Percentiles rank a stretch among this genome's conserved stretches.
These are phyloP conservation scores for Beauveria asiatica DNA, from an alignment of 2,329 filamentous ascomycete genomes.

Conservation along the genomic window DNA sequence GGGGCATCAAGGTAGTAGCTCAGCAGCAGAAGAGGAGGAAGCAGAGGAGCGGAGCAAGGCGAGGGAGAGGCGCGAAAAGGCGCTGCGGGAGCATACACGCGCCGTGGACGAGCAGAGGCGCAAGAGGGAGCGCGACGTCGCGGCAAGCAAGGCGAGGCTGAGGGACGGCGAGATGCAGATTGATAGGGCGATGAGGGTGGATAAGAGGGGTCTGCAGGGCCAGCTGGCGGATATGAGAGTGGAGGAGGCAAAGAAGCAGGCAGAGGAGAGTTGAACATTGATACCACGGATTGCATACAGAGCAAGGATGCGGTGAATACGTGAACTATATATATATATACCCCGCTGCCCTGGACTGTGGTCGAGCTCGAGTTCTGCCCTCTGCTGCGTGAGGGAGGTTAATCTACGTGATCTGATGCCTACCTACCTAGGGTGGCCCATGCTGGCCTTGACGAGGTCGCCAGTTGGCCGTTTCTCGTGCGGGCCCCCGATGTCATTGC, in stretches of 20 bases:
- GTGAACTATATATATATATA: background rate
- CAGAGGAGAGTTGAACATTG: slow-evolving; percentile 15
- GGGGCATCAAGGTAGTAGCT: slow-evolving; percentile 28
- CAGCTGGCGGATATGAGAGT: slow-evolving; percentile 39
- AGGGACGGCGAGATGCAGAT: slow-evolving; percentile 61
- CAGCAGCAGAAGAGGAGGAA: slow-evolving; percentile 42
- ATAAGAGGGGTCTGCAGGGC: slow-evolving; percentile 55
- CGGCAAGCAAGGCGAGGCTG: slow-evolving; percentile 51
- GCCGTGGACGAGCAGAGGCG: slow-evolving; percentile 55
- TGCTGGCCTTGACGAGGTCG: too few species aligned
- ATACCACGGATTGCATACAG: background rate
- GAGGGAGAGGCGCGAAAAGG: slow-evolving; percentile 53
- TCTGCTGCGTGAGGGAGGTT: too few species aligned
- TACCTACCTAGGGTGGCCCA: too few species aligned
- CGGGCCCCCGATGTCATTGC: too few species aligned
- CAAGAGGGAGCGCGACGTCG: slow-evolving; percentile 49
- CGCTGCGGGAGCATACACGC: slow-evolving; percentile 55
- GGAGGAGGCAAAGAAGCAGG: slow-evolving; percentile 14
- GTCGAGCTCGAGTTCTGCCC: too few species aligned
- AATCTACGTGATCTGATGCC: too few species aligned
- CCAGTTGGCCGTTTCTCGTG: too few species aligned
- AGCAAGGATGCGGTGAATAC: background rate
- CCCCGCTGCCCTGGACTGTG: too few species aligned
- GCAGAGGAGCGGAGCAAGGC: slow-evolving; percentile 36
- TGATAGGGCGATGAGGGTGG: slow-evolving; percentile 59